Conservation (phyloP, 73 alveolate species). For the Blepharisma japonicum region DNA sequence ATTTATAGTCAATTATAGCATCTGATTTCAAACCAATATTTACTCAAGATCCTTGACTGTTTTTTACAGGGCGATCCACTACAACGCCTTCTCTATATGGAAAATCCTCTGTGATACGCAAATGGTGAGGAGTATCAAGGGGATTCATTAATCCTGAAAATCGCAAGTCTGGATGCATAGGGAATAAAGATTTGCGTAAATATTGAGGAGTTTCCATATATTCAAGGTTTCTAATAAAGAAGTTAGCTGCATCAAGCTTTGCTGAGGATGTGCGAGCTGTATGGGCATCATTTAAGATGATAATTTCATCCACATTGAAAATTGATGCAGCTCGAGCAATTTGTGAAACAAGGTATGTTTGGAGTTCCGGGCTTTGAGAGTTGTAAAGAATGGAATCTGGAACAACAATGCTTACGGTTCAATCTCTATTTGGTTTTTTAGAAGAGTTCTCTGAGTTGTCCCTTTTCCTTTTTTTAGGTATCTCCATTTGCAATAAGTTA, state of each 20-base stretch:
- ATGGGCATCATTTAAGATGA: slow-evolving; percentile 65
- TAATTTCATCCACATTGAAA: slow-evolving; percentile 77
- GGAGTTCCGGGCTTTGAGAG: slow-evolving; percentile 44
- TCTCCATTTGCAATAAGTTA: too few species aligned
- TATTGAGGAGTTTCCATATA: slow-evolving; percentile 96
- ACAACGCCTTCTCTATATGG: slow-evolving; percentile 95
- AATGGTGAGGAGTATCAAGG: slow-evolving; percentile 91
- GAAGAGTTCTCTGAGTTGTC: too few species aligned
- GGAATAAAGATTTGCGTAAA: slow-evolving; percentile 88
- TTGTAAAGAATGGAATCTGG: too few species aligned
- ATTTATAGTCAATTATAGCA: slow-evolving; percentile 73
- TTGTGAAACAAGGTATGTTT: slow-evolving; percentile 78
- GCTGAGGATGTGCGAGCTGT: slow-evolving; percentile 21
- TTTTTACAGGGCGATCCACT: slow-evolving; percentile 79
- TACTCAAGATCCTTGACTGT: slow-evolving; percentile 88
- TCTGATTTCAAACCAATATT: slow-evolving; percentile 90
- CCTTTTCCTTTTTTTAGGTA: too few species aligned
- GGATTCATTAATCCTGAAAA: slow-evolving; percentile 95
- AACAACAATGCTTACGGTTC: too few species aligned
- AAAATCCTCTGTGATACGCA: slow-evolving; percentile 79
- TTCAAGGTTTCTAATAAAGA: slow-evolving; percentile 81
- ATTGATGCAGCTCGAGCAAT: slow-evolving; percentile 83
- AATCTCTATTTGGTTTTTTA: too few species aligned
- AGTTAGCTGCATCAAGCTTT: slow-evolving; percentile 59
- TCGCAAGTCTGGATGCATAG: slow-evolving; percentile 82